These are phyloP conservation scores for Salvia rosmarinus DNA, from an alignment of 257 asterid genomes.

Conservation along the genomic window DNA sequence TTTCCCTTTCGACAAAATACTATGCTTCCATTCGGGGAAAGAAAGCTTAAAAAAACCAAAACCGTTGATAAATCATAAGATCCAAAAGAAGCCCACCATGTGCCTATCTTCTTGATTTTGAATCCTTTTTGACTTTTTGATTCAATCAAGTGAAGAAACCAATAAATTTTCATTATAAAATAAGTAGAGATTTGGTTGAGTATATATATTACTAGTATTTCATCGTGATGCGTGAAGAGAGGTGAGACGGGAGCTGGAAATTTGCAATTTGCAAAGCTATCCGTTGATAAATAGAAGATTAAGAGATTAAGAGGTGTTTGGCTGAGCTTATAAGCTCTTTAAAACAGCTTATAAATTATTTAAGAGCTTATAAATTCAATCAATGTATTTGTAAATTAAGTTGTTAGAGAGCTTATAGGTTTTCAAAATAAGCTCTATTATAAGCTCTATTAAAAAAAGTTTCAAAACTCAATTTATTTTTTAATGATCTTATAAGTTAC, in stretches of 20 bases:
- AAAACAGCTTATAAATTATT: no score
- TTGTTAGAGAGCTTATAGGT: no score
- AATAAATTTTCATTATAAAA: slow-evolving; percentile 8
- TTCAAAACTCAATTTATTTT: no score
- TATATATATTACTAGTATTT: slow-evolving; percentile 20
- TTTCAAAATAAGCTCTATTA: no score
- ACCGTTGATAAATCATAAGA: slow-evolving; percentile 23
- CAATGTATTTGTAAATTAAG: no score
- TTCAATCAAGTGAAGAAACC: slow-evolving; percentile 33
- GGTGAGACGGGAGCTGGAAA: slow-evolving; percentile 30
- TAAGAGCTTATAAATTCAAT: no score
- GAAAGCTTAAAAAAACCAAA: background rate
- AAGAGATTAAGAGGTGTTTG: no score
- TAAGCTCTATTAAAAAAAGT: no score
- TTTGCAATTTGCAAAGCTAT: slow-evolving; percentile 22
- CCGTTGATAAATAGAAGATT: slow-evolving; percentile 28
- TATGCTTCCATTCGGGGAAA: background rate
- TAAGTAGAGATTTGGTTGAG: background rate
- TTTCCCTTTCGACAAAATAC: no score
- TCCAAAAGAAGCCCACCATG: slow-evolving; percentile 36
- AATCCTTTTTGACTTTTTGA: slow-evolving; percentile 39
- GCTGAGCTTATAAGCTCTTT: no score
- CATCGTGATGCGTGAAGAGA: slow-evolving; percentile 34
- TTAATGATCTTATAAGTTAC: no score
- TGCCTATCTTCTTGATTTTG: slow-evolving; percentile 1